These are phyloP conservation scores for Neurospora sublineolata DNA, from an alignment of 495 filamentous ascomycete genomes.

Conservation along the genomic window DNA sequence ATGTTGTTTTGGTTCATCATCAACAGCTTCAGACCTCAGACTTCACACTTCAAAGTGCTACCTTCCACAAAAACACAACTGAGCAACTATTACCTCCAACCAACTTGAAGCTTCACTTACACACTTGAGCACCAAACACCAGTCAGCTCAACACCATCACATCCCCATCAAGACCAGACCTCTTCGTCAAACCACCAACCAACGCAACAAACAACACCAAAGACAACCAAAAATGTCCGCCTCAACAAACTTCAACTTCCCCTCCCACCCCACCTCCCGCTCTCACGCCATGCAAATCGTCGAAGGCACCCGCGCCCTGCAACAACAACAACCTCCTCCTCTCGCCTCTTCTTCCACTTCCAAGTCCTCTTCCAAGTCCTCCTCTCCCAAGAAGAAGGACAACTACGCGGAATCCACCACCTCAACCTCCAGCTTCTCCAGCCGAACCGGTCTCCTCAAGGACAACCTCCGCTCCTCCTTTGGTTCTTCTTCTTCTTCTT, in stretches of 20 bases:
- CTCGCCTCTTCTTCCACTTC: neutral
- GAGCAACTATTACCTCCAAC: neutral
- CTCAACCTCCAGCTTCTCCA: conserved; percentile 9
- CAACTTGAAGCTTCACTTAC: neutral
- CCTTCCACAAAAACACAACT: neutral
- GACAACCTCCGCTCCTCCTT: conserved; percentile 2
- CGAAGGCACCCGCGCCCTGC: neutral
- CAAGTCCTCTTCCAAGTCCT: neutral
- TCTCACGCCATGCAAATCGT: neutral
- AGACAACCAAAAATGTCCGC: neutral
- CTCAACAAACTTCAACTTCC: conserved; percentile 1
- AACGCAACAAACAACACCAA: neutral
- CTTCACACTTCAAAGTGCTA: neutral
- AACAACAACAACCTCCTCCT: neutral
- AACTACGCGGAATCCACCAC: conserved; percentile 7
- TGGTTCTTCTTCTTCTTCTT: neutral
- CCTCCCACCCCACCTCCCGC: neutral
- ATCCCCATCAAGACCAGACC: neutral
- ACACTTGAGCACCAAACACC: neutral
- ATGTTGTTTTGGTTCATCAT: neutral
- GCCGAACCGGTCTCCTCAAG: conserved; percentile 13
- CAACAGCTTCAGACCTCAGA: neutral
- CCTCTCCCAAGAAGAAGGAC: neutral
- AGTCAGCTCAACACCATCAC: neutral
- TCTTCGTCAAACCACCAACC: neutral